These are phyloP conservation scores for Senecio squalidus DNA, from an alignment of 140 eudicot species.

Conservation along the genomic window DNA sequence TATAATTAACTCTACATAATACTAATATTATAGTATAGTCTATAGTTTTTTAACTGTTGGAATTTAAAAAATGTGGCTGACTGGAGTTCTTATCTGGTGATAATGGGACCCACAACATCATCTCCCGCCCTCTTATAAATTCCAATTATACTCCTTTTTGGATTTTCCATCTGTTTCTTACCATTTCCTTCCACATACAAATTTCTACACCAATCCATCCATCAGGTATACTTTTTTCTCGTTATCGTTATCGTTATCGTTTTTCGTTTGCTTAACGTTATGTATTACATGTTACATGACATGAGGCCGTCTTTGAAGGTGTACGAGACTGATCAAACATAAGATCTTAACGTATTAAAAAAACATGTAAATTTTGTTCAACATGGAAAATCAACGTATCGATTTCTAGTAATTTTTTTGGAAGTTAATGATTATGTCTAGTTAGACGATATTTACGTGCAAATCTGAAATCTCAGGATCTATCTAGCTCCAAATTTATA, in stretches of 20 bases:
- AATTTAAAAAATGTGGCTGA: conserved; percentile 20
- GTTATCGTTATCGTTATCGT: no score
- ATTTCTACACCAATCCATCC: conserved; percentile 2
- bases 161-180: conserved; percentile 30
- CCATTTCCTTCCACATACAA: conserved; percentile 2
- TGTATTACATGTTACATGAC: background rate
- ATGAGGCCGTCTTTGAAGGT: background rate
- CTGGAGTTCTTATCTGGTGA: conserved; percentile 29
- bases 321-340: no score
- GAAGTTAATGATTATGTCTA: no score
- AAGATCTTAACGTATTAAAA: no score
- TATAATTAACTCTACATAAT: no score
- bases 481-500: no score
- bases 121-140: conserved; percentile 68
- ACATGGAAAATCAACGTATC: no score
- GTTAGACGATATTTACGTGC: no score
- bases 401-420: no score
- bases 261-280: background rate
- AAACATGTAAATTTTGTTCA: no score
- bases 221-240: background rate
- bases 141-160: conserved; percentile 25
- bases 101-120: conserved; percentile 26
- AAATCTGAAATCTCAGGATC: no score
- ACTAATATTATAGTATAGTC: no score
- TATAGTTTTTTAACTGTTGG: conserved; percentile 31